These are phyloP conservation scores for Adiantum capillusveneris DNA, from an alignment of 75 land plant genomes.

Conservation along the genomic window DNA sequence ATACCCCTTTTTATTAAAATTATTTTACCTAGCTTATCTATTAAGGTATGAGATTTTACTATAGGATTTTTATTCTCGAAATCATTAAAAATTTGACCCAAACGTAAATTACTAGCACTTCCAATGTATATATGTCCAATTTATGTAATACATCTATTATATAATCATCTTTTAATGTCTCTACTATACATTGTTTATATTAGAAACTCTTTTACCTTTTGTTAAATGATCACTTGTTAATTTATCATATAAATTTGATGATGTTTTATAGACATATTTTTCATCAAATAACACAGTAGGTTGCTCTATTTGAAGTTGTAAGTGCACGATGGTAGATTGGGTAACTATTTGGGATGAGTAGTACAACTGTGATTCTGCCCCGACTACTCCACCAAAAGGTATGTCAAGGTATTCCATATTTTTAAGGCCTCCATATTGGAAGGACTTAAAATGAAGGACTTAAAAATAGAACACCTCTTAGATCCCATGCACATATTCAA, in stretches of 20 bases:
- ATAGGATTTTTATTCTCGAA: neutral
- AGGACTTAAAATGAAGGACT: no score
- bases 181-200: neutral
- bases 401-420: no score
- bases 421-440: no score
- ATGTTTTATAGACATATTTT: constrained; percentile 1
- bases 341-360: no score
- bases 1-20: neutral
- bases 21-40: neutral
- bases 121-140: neutral
- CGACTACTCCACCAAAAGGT: no score
- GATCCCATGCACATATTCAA: no score
- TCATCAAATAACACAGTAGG: neutral
- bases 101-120: neutral
- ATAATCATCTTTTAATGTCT: neutral
- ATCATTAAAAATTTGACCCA: constrained; percentile 1
- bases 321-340: no score
- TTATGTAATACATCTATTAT: neutral
- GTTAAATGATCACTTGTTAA: neutral
- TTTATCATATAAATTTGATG: neutral
- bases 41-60: neutral
- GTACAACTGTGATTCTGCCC: no score
- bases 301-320: neutral
- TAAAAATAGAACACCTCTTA: no score
- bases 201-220: neutral